phyloP scores from a whole-genome alignment of 1,284 basidiomycete genomes.

The Ustilago trichophora region DNA sequence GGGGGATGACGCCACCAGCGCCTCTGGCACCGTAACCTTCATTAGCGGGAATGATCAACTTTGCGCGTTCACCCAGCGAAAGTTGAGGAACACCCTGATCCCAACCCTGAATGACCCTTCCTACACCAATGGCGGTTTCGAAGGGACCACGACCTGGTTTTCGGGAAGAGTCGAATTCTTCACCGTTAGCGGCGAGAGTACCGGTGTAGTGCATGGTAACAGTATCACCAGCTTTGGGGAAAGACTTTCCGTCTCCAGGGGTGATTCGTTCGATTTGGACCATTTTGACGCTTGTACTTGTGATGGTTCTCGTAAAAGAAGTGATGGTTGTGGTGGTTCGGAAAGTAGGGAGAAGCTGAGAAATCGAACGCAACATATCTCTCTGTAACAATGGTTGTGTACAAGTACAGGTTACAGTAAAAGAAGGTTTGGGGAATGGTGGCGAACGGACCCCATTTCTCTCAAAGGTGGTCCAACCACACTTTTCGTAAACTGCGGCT shows the following conservation, averaged over 20 bases:
- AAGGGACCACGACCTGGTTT: slow-evolving; percentile 65
- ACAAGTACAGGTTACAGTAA: neutral
- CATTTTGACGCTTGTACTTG: slow-evolving; percentile 8
- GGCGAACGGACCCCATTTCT: slow-evolving; percentile 19
- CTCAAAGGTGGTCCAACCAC: neutral
- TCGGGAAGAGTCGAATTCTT: slow-evolving; percentile 64
- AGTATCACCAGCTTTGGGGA: slow-evolving; percentile 61
- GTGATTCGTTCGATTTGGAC: slow-evolving; percentile 64
- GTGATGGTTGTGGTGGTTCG: neutral
- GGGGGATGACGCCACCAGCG: slow-evolving; percentile 66
- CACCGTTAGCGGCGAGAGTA: slow-evolving; percentile 54
- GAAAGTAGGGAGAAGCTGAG: neutral
- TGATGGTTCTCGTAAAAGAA: no score
- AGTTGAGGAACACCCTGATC: slow-evolving; percentile 68
- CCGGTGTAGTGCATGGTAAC: slow-evolving; percentile 64
- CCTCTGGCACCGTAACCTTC: slow-evolving; percentile 66
- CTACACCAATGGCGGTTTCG: slow-evolving; percentile 56
- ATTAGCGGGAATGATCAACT: slow-evolving; percentile 57
- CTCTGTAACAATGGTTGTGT: no score
- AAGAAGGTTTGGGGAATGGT: neutral
- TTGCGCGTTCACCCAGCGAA: slow-evolving; percentile 67
- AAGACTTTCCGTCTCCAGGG: slow-evolving; percentile 66
- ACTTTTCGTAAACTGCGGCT: no score
- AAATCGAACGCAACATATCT: no score
- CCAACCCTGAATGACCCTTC: slow-evolving; percentile 68